Percentiles rank a stretch among this genome's conserved stretches.
Evolutionary conservation across 352 stramenopile genomes (phyloP).

Genomic region (Phytopythium montanum): DNA sequence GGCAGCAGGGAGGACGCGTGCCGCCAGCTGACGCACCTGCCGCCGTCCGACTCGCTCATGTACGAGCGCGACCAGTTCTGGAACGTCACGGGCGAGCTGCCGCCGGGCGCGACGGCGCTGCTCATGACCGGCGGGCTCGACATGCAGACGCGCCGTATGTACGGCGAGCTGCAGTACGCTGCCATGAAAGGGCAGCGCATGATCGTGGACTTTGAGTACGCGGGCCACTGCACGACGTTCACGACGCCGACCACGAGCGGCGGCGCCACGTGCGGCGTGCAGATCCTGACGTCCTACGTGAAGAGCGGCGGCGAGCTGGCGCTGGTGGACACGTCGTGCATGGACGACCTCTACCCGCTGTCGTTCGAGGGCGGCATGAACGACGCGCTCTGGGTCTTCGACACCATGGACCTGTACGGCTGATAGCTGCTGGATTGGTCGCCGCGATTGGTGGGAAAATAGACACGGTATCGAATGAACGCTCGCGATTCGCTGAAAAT

Average conservation of each 20-base stretch:
- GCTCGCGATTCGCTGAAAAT: slow-evolving; percentile 6
- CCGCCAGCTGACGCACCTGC: slow-evolving; percentile 41
- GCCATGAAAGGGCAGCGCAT: slow-evolving; percentile 45
- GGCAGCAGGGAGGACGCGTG: slow-evolving; percentile 57
- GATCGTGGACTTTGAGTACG: slow-evolving; percentile 67
- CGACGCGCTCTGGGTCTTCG: not conserved
- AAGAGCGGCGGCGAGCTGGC: slow-evolving; percentile 42
- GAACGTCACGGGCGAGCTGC: slow-evolving; percentile 53
- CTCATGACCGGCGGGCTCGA: slow-evolving; percentile 58
- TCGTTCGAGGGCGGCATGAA: slow-evolving; percentile 21
- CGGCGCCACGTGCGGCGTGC: slow-evolving; percentile 53
- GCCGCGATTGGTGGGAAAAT: not conserved
- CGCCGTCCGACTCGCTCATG: slow-evolving; percentile 26
- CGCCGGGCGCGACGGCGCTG: slow-evolving; percentile 36
- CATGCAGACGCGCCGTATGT: slow-evolving; percentile 45
- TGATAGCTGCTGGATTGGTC: no score
- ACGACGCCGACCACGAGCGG: slow-evolving; percentile 49
- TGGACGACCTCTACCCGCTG: slow-evolving; percentile 50
- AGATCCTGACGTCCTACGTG: slow-evolving; percentile 69
- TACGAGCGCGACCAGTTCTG: slow-evolving; percentile 68
- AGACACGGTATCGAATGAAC: slow-evolving; percentile 8
- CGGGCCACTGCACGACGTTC: slow-evolving; percentile 76
- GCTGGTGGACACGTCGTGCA: slow-evolving; percentile 66
- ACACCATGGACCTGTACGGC: slow-evolving; percentile 10
- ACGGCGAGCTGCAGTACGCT: slow-evolving; percentile 50